These are phyloP conservation scores for Porphyrellus cyaneotinctus DNA, from an alignment of 768 basidiomycete species.

Conservation along the genomic window DNA sequence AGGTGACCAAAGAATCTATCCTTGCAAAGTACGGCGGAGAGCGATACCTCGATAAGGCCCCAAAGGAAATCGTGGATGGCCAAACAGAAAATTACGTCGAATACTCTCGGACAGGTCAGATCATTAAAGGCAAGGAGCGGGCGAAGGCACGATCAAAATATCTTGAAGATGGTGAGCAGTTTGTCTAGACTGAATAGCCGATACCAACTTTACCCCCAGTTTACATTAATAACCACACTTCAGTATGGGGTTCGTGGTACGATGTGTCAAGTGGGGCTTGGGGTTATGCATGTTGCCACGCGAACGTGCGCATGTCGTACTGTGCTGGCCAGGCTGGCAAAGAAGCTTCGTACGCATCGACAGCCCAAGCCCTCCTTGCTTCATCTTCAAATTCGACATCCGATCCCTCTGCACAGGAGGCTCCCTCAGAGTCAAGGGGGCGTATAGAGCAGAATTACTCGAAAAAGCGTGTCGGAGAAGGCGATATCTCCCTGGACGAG, in stretches of 20 bases:
- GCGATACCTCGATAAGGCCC: constrained; percentile 83
- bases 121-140: constrained; percentile 88
- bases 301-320: constrained; percentile 79
- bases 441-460: constrained; percentile 68
- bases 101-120: constrained; percentile 87
- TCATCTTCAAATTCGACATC: constrained; percentile 31
- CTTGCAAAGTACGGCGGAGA: constrained; percentile 93
- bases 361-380: constrained; percentile 61
- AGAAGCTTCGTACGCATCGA: constrained; percentile 71
- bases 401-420: constrained; percentile 30
- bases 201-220: constrained; percentile 42
- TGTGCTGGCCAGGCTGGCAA: constrained; percentile 87
- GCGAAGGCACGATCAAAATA: constrained; percentile 90
- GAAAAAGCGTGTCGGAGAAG: constrained; percentile 78
- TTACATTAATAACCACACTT: constrained; percentile 86
- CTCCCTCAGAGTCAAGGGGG: constrained; percentile 29
- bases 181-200: not conserved
- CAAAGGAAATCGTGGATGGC: constrained; percentile 88
- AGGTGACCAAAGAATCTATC: constrained; percentile 84
- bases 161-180: constrained; percentile 81
- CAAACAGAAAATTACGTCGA: constrained; percentile 98
- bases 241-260: constrained; percentile 99
- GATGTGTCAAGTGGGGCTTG: constrained; percentile 63
- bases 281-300: constrained; percentile 97
- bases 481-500: constrained; percentile 72